phyloP scores from a whole-genome alignment of 345 rosid genomes.

The Moringa oleifera region DNA sequence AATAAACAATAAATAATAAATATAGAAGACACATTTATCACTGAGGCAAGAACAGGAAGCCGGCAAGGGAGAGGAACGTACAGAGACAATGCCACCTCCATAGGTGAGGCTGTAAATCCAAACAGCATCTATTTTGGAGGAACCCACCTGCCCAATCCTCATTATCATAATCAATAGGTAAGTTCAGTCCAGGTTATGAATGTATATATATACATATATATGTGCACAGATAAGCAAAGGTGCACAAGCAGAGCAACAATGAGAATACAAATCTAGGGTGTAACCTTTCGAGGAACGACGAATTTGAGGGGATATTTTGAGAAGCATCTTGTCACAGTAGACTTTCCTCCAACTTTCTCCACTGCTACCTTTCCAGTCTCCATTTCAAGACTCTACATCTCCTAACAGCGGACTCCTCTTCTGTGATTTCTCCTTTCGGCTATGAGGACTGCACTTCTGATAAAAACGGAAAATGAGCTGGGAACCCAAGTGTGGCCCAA shows the following conservation, averaged over 20 bases:
- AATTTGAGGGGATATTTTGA: slow-evolving; percentile 92
- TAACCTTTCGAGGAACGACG: slow-evolving; percentile 72
- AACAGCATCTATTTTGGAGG: slow-evolving; percentile 61
- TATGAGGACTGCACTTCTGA: too few species aligned
- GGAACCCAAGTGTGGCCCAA: too few species aligned
- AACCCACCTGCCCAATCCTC: slow-evolving; percentile 55
- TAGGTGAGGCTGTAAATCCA: slow-evolving; percentile 88
- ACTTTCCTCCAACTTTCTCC: slow-evolving; percentile 64
- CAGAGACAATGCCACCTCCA: slow-evolving; percentile 97
- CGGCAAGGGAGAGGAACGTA: slow-evolving; percentile 23
- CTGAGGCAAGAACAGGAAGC: not conserved
- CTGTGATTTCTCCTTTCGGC: too few species aligned
- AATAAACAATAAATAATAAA: too few species aligned
- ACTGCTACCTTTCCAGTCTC: slow-evolving; percentile 62
- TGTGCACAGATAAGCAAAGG: too few species aligned
- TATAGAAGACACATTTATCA: not conserved
- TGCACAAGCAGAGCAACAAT: not conserved
- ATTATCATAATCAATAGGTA: slow-evolving; percentile 2
- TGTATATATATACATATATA: not conserved
- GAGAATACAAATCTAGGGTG: not conserved
- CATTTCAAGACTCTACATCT: slow-evolving; percentile 18
- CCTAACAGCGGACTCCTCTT: too few species aligned
- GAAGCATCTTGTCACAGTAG: slow-evolving; percentile 67
- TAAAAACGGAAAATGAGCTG: too few species aligned
- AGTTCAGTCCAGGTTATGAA: not conserved